A percentile compares a stretch with the other conserved stretches of the same genome.
These are phyloP conservation scores for Kalanchoe fedtschenkoi DNA, from an alignment of 164 flowering plant species.

Conservation along the genomic window DNA sequence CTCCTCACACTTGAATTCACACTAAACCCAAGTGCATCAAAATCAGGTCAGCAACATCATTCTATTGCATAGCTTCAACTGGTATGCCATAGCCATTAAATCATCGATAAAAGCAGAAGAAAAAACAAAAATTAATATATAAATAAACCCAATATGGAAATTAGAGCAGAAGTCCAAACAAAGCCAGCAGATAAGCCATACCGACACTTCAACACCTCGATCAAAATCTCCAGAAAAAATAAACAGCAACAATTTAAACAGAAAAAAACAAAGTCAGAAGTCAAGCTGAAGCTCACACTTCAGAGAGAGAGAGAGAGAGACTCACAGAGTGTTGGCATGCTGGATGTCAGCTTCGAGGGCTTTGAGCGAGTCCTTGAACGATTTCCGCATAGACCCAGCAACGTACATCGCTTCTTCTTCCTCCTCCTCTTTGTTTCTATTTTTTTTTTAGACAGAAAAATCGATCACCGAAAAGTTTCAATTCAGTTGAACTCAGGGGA, in stretches of 20 bases:
- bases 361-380: slow-evolving; percentile 69
- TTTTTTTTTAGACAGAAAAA: neutral
- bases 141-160: too few species aligned
- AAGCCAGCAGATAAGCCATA: too few species aligned
- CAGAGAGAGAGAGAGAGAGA: neutral
- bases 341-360: slow-evolving; percentile 72
- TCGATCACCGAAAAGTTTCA: neutral
- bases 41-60: too few species aligned
- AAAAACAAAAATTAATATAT: too few species aligned
- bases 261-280: neutral
- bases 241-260: neutral
- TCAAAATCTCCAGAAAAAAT: neutral
- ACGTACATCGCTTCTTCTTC: neutral
- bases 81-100: too few species aligned
- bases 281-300: neutral
- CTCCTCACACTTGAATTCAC: too few species aligned
- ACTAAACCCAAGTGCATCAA: too few species aligned
- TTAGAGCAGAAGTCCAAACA: too few species aligned
- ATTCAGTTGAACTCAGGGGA: neutral
- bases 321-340: slow-evolving; percentile 69
- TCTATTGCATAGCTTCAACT: too few species aligned
- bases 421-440: too few species aligned
- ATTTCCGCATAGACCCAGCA: slow-evolving; percentile 41
- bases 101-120: too few species aligned
- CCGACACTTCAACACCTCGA: too few species aligned